Evolutionary conservation across 305 asterid genomes (phyloP).

Genomic region (Coffea humblotiana): DNA sequence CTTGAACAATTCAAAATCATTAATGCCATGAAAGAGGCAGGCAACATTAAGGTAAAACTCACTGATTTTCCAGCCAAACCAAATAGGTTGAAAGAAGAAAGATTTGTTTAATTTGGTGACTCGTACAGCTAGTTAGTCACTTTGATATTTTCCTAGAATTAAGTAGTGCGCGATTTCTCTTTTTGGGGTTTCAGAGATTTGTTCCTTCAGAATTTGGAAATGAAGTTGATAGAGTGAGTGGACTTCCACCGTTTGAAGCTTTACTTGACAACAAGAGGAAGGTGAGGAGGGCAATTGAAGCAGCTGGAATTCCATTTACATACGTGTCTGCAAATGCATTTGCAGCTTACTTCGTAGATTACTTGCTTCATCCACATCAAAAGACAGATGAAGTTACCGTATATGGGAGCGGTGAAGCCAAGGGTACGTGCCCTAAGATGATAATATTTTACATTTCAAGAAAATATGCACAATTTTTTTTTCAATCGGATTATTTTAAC

Average conservation of each 20-base stretch:
- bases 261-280: conserved; percentile 33
- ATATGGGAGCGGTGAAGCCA: conserved; percentile 27
- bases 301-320: conserved; percentile 32
- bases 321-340: conserved; percentile 35
- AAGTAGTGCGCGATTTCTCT: neutral
- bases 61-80: neutral
- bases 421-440: conserved; percentile 11
- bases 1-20: conserved; percentile 43
- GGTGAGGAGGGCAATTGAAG: conserved; percentile 40
- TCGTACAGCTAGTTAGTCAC: too few relatives aligned
- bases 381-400: conserved; percentile 18
- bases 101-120: too few relatives aligned
- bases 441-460: neutral
- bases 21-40: conserved; percentile 38
- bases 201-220: conserved; percentile 47
- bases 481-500: too few relatives aligned
- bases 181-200: conserved; percentile 23
- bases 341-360: conserved; percentile 34
- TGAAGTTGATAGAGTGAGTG: conserved; percentile 35
- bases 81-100: neutral
- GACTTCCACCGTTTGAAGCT: conserved; percentile 30
- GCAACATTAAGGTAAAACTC: conserved; percentile 31
- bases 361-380: conserved; percentile 32
- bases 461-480: too few relatives aligned
- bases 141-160: too few relatives aligned